Base-by-base conservation (phyloP, 352 stramenopile species). In the Thraustotheca clavata region DNA sequence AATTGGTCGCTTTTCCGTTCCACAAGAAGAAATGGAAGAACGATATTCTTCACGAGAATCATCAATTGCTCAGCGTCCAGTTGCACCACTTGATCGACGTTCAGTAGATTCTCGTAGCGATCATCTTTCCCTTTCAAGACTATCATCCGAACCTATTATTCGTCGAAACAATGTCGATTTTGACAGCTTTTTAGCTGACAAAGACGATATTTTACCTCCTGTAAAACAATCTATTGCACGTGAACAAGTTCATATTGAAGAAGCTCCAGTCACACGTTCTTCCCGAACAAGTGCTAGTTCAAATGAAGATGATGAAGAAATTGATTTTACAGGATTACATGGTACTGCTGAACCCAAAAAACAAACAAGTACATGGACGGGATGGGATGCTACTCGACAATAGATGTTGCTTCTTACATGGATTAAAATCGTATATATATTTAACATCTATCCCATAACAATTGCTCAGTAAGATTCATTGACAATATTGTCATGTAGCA, bases 131-230 rank as follows among this genome's bases (percentile, higher is more conserved):
- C 43, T 52, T 31, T 35, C 31, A 24, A 24, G 43, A 14, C 43
- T 52, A 24, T 52, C 43, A 11, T 52, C 43, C 7, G 43, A 52
- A 18, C 43, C 43, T 31, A 31, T 52, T 2, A 6, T 52, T 24
- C 43, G 43, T 18, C 43, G 43, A 14, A 52, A 52, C 43, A 31
- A 52, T 52, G 43, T 52, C 24, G 31, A 52, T 18, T 65, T 65
- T 55, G 57, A 65, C 57, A 65, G 57, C 57, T 65, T 65, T 22
- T 22, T 65, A 32, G 35, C 46, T 20, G 57, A 65, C 57, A 65
- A 65, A 46, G 57, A 65, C 57, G 47, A 43, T 34, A 11, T 9
- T 22, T 14, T 52, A 31, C 43, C 38, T 18, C 38, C 43, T 18
- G 34, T 52, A 31, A 52, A 52, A 7, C 43, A 52, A 31, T 52